Conservation (phyloP, 164 flowering plant species). For the Warburgia ugandensis region DNA sequence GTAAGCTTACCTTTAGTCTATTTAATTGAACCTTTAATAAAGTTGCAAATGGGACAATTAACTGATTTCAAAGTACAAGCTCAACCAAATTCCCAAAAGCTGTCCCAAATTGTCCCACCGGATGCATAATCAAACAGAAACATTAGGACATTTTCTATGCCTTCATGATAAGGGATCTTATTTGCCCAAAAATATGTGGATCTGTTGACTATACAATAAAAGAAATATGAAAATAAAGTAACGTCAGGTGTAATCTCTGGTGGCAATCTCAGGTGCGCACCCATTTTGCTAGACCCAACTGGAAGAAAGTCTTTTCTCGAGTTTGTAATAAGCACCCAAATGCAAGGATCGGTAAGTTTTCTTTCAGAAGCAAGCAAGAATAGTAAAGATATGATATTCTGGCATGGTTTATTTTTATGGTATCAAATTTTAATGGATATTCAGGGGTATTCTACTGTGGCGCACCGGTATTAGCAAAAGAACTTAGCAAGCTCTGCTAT, state of each 20-base stretch:
- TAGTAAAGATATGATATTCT: neutral
- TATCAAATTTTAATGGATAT: neutral
- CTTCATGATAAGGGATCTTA: no score
- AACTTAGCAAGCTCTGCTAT: constrained; percentile 60
- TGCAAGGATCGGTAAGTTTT: constrained; percentile 63
- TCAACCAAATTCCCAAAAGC: no score
- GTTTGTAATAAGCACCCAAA: constrained; percentile 56
- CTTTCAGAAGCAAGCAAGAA: neutral
- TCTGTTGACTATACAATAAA: no score
- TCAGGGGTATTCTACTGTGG: constrained; percentile 95
- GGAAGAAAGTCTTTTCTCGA: constrained; percentile 76
- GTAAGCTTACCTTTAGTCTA: no score
- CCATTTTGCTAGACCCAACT: constrained; percentile 89
- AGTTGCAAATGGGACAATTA: no score
- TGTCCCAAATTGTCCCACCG: no score
- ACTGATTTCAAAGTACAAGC: no score
- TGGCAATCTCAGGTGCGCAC: constrained; percentile 56
- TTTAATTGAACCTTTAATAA: no score
- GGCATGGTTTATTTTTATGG: neutral
- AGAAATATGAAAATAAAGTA: no score
- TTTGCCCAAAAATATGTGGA: no score
- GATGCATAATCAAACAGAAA: no score
- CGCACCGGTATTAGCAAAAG: constrained; percentile 67
- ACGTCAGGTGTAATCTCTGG: neutral
- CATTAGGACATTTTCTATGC: no score